Conservation (phyloP, 768 basidiomycete species). For the Thelephora ganbajun region DNA sequence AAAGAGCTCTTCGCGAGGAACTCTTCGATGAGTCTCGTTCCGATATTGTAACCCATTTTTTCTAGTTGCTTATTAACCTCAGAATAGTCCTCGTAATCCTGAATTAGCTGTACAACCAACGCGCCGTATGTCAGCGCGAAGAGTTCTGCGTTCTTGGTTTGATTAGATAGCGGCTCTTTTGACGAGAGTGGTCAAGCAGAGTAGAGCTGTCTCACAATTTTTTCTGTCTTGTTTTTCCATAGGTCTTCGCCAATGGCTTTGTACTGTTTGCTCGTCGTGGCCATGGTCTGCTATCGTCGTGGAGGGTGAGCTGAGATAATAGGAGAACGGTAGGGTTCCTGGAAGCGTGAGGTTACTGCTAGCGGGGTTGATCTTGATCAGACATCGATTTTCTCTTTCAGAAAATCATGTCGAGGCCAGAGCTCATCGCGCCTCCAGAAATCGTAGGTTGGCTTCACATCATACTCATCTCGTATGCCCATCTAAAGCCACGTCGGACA, state of each 20-base stretch:
- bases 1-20: constrained; percentile 88
- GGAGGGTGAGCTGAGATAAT: too few species aligned
- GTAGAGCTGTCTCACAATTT: constrained; percentile 51
- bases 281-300: constrained; percentile 29
- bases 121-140: constrained; percentile 97
- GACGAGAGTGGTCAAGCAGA: constrained; percentile 9
- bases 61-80: constrained; percentile 96
- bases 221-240: constrained; percentile 90
- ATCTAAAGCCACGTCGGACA: constrained; percentile 17
- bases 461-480: background rate
- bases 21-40: constrained; percentile 91
- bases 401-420: constrained; percentile 40
- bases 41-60: constrained; percentile 99
- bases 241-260: constrained; percentile 88
- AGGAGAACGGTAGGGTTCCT: background rate
- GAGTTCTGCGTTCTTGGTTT: constrained; percentile 81
- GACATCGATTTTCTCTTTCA: background rate
- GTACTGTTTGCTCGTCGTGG: constrained; percentile 68
- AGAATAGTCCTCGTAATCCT: constrained; percentile 95
- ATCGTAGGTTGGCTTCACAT: constrained; percentile 39
- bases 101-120: constrained; percentile 94
- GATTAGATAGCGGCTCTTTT: background rate
- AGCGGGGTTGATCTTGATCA: background rate
- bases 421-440: constrained; percentile 49
- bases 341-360: background rate